Conservation (phyloP, 1,139 yeast genomes). For the Arxiozyma telluris region DNA sequence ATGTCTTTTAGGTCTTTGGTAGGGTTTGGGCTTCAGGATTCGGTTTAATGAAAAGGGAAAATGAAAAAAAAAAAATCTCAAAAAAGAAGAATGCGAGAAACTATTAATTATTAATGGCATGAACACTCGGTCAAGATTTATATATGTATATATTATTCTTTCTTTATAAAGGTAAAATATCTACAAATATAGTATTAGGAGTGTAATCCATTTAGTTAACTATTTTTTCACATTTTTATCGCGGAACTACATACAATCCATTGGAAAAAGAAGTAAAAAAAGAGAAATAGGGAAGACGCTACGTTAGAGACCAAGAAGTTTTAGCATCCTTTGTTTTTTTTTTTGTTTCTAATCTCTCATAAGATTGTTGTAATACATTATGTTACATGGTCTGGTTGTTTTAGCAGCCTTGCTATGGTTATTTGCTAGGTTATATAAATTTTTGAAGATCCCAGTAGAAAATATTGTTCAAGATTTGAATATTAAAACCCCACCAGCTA, state of each 20-base stretch:
- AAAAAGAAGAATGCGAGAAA: not conserved
- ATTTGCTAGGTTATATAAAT: conserved; percentile 21
- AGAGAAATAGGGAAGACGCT: not conserved
- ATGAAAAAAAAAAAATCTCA: not conserved
- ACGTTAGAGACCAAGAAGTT: not conserved
- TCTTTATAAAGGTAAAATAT: too few relatives aligned
- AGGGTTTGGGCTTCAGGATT: not conserved
- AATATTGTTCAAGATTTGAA: conserved; percentile 42
- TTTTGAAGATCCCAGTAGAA: conserved; percentile 38
- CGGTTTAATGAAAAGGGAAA: not conserved
- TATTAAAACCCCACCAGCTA: conserved; percentile 49
- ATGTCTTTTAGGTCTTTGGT: not conserved
- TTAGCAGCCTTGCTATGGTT: conserved; percentile 22
- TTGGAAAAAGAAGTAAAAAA: not conserved
- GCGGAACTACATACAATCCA: too few relatives aligned
- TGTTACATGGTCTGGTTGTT: conserved; percentile 6
- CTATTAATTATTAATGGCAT: not conserved
- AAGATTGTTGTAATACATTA: not conserved
- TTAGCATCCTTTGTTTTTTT: not conserved
- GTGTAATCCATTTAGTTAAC: not conserved
- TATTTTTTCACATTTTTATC: too few relatives aligned
- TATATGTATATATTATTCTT: not conserved
- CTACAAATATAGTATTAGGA: not conserved
- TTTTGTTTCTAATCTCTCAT: too few relatives aligned
- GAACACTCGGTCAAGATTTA: not conserved